Base-by-base conservation (phyloP, 2,329 filamentous ascomycete species). In the Rhynchosporium agropyri region DNA sequence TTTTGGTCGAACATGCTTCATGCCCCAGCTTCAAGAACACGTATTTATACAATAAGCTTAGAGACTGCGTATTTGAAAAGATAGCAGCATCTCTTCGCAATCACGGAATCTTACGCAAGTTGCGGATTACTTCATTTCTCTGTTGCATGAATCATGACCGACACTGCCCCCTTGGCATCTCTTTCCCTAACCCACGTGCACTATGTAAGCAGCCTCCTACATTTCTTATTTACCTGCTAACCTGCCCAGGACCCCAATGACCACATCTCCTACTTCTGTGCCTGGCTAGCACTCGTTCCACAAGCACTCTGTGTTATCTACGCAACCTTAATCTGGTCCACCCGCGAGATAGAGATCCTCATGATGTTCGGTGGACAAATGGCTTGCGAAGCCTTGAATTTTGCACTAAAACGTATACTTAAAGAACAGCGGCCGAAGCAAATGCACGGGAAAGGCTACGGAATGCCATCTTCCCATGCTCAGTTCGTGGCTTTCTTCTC, bases 401-500 rank as follows among this genome's bases (percentile, higher is more conserved):
- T 96, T 76, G 78, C 82, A 3, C 81, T 99, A 55, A 99, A 99
- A 81, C 85, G 95, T 31, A 81, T 92, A 66, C 94, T 99, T 76
- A 95, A 94, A 74, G 92, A 98, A 77, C 91, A 97, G 76, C 85
- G 95, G 56, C 95, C 95, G 33, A 84, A 82, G 66, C 89, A 89
- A 85, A 89, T 81, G 82, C 87, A 93, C 73, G 85, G 92, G 61
- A 96, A 96, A 76, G 95, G 95, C 67, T 99, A 99, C 74, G 96
- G 95, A 71, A 99, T 99, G 96, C 95, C 95, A 10, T 88, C 85
- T 7, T 97, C 93, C 43, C 95, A 99, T 78, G 90, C 95, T 8
- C 95, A 99, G 79, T 99, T 97, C 75, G 90, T 94, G 65, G 84
- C 89, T 61, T 99, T 92, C 80, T 98, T 97, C 83, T 89, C 91